Base-by-base conservation (phyloP, 1,284 basidiomycete genomes). In the Fomitopsis betulina region DNA sequence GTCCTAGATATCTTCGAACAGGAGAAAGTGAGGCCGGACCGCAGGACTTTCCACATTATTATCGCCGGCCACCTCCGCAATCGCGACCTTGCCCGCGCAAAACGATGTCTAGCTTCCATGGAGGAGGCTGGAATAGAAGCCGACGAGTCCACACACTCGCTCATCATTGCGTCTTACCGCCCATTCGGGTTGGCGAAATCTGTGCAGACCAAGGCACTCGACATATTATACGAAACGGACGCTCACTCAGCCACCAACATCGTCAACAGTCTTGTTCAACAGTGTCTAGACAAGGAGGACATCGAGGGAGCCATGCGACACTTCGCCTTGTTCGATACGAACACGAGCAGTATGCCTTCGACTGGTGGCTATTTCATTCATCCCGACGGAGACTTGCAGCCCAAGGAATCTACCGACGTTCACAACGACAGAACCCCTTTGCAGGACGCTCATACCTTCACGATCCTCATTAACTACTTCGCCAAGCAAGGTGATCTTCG, bases 21-120 rank as follows among this genome's bases (percentile, higher is more conserved):
- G 33, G 72, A 78, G 57, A 66, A 73, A 1, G 63, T 86, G 42
- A 64, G 63, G 17, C 86, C 86, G 25, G 80, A 76, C 51, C 76
- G 80, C 50, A 75, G 82, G 62, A 89, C 88, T 2, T 90, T 80
- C 68, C 85, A 89, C 65, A 74, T 87, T 17, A 75, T 91, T 39
- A 73, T 90, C 13, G 78, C 81, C 7, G 86, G 83, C 30, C 79
- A 85, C 67, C 74, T 92, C 55, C 84, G 81, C 67, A 92, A 92
- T 68, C 76, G 78, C 71, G 79, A 90, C 69, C 70, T 91, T 49
- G 64, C 69, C 57, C 75, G 76, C 45, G 86, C 86, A 52, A 81
- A 78, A 68, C 70, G 70, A 43, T 76, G 71, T 61, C 70, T 91
- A 13, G 71, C 71, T 12, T 61, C 64, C 30, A 91, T 92, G 88